These are phyloP conservation scores for Stemphylium beticola DNA, from an alignment of 2,329 filamentous ascomycete genomes.

Conservation along the genomic window DNA sequence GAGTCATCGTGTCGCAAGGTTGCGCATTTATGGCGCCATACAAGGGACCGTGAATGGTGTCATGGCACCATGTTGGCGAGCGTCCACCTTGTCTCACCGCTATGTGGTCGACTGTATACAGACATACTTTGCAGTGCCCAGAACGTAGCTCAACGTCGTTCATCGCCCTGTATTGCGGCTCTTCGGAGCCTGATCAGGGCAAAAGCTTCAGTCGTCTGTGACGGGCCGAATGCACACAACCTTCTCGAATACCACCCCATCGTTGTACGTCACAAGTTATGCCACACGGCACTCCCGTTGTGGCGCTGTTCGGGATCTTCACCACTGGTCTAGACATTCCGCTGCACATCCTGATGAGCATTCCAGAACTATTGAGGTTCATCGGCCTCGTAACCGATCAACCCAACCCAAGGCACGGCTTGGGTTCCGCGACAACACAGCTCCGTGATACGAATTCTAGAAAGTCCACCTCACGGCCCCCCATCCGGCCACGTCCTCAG, in stretches of 20 bases:
- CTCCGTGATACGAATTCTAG: background rate
- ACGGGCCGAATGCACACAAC: conserved; percentile 10
- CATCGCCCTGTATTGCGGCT: conserved; percentile 20
- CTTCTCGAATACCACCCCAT: conserved; percentile 1
- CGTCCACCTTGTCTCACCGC: conserved; percentile 20
- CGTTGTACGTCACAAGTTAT: background rate
- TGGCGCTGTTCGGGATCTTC: conserved; percentile 3
- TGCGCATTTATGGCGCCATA: conserved; percentile 17
- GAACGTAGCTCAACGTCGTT: background rate
- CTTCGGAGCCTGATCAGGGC: conserved; percentile 6
- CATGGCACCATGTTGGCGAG: conserved; percentile 23
- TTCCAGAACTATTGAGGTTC: conserved; percentile 8
- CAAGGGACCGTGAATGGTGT: conserved; percentile 15
- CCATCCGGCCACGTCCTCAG: background rate
- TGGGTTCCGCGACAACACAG: background rate
- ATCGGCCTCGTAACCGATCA: background rate
- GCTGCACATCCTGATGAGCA: background rate
- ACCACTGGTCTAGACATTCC: background rate
- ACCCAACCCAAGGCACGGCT: background rate
- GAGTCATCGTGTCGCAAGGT: conserved; percentile 24
- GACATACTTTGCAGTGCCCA: conserved; percentile 1
- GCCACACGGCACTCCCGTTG: conserved; percentile 1
- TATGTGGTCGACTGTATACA: background rate
- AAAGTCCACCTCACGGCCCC: background rate
- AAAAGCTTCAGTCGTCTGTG: background rate